These are phyloP conservation scores for Aspergillus niger DNA, from an alignment of 2,329 filamentous ascomycete species.

Conservation along the genomic window DNA sequence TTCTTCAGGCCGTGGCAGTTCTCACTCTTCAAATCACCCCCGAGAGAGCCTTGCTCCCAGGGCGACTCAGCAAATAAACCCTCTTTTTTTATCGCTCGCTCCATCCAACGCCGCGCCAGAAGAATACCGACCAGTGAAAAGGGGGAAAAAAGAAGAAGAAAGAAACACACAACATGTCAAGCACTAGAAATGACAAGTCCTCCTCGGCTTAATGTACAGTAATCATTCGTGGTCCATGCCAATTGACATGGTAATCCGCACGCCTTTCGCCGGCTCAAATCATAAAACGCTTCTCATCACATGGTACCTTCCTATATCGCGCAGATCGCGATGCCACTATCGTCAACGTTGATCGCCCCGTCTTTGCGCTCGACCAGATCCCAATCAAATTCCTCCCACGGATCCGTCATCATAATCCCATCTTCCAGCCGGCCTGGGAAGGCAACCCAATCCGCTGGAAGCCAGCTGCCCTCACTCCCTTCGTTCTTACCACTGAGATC, in stretches of 20 bases:
- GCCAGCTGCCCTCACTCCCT: conserved; percentile 31
- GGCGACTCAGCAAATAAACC: conserved; percentile 9
- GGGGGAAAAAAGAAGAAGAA: neutral
- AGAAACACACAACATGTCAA: conserved; percentile 2
- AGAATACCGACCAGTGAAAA: conserved; percentile 12
- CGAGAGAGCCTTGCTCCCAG: neutral
- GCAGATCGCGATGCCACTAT: conserved; percentile 30
- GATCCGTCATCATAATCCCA: conserved; percentile 28
- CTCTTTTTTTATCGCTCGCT: conserved; percentile 11
- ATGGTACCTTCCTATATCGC: conserved; percentile 23
- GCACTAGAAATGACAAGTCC: conserved; percentile 12
- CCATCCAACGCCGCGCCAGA: conserved; percentile 21
- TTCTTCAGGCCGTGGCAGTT: neutral
- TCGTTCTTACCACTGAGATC: conserved; percentile 34
- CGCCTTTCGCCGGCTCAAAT: conserved; percentile 16
- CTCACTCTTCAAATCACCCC: neutral
- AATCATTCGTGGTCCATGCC: conserved; percentile 23
- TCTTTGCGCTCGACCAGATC: conserved; percentile 39
- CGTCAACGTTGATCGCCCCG: conserved; percentile 28
- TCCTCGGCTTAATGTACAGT: conserved; percentile 22
- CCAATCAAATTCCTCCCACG: conserved; percentile 43
- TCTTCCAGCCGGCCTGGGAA: conserved; percentile 30
- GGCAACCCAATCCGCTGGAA: conserved; percentile 38
- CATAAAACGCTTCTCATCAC: conserved; percentile 13
- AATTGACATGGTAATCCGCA: conserved; percentile 12